Evolutionary conservation across 371 early-diverging fungal species (phyloP), one percentile per base, ranked within the genome.

Genomic region (Dinochytrium kinnereticum): DNA sequence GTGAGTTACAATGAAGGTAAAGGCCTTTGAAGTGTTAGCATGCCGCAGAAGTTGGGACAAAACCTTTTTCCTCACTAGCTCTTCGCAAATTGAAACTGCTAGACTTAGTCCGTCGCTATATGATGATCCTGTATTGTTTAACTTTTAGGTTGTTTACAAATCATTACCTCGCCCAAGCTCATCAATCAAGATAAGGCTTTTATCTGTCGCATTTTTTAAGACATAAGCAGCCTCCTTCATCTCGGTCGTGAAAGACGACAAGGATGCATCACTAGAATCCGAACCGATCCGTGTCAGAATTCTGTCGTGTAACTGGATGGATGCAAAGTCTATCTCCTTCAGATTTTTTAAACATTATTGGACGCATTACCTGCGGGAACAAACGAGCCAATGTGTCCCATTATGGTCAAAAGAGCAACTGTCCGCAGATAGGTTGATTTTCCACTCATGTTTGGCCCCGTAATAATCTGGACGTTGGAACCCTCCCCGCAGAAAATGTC

Each of bases 401-500:
- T 90, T 57, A 99, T 88, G n/a, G 78, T 85, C 49, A 97, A 73
- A 17, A 97, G 83, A 0, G 95, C 95, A 24, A 97, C 84, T 72
- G 96, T 96, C n/a, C 92, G 89, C 37, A 99, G 75, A 78, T 98
- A 99, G 3, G 98, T 96, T 19, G 95, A 91, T 78, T 98, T 98
- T 19, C 98, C 98, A 65, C 92, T 78, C 99, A 98, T 99, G 79
- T 99, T 99, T 0, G 99, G 95, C 0, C 99, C 99, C 0, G 96
- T 97, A 10, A 99, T 91, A 17, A 98, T 84, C 28, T 95, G 94
- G 70, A 99, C 88, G 24, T 88, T 93, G 24, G 85, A 84, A 0
- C 86, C 86, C 1, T 82, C 76, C 26, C 88, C 85, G 0, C 90
- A 90, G 79, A 88, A 92, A 2, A 90, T 84, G 72, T 96, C 94